Conservation (phyloP, 305 asterid species). For the Lippia alba region DNA sequence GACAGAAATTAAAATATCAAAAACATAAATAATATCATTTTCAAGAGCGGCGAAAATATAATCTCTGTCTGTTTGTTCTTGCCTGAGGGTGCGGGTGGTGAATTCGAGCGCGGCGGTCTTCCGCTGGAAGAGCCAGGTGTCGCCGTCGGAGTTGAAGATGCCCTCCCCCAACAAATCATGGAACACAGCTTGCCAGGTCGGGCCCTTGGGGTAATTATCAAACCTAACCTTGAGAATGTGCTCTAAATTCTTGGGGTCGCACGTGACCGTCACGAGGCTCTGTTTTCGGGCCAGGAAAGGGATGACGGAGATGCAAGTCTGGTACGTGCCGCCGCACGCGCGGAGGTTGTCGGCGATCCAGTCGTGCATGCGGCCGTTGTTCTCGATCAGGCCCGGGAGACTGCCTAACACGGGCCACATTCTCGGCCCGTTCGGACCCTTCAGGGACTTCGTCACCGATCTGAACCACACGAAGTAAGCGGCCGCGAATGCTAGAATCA, state of each 20-base stretch:
- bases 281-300: slow-evolving; percentile 78
- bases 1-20: too few relatives aligned
- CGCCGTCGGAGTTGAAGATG: slow-evolving; percentile 71
- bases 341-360: slow-evolving; percentile 89
- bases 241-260: slow-evolving; percentile 89
- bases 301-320: slow-evolving; percentile 73
- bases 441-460: slow-evolving; percentile 52
- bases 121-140: slow-evolving; percentile 80
- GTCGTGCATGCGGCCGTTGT: slow-evolving; percentile 71
- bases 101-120: slow-evolving; percentile 74
- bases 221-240: slow-evolving; percentile 70
- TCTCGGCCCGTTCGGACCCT: slow-evolving; percentile 62
- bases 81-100: slow-evolving; percentile 64
- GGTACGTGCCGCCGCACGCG: slow-evolving; percentile 84
- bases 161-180: slow-evolving; percentile 66
- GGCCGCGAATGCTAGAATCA: slow-evolving; percentile 47
- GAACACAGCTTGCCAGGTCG: slow-evolving; percentile 70
- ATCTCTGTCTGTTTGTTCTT: too few relatives aligned
- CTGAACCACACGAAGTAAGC: slow-evolving; percentile 72
- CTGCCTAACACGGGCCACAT: slow-evolving; percentile 86
- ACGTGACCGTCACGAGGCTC: slow-evolving; percentile 88
- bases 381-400: slow-evolving; percentile 73
- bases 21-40: too few relatives aligned
- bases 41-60: too few relatives aligned
- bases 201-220: slow-evolving; percentile 71